Percentiles rank a stretch among this genome's conserved stretches.
Conservation (phyloP, 2,329 filamentous ascomycete species). For the Peltaster fructicola region DNA sequence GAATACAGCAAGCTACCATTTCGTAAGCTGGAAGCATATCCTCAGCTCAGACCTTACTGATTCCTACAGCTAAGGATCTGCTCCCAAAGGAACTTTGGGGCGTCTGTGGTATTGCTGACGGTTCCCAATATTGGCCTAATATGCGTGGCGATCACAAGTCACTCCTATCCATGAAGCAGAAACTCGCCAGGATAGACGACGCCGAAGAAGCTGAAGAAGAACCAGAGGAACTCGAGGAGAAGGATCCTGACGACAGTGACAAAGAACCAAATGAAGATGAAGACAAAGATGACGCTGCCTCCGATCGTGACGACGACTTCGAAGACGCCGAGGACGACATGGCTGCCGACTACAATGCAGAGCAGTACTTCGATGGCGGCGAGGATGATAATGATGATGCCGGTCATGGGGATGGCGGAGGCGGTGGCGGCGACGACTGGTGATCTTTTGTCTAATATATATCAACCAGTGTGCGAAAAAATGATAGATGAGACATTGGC, state of each 20-base stretch:
- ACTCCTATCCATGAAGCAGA: constrained; percentile 8
- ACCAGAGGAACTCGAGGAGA: constrained; percentile 6
- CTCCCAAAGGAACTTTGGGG: constrained; percentile 29
- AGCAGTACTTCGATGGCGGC: constrained; percentile 29
- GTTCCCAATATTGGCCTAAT: constrained; percentile 7
- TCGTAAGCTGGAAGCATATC: no score
- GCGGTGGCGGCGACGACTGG: constrained; percentile 8
- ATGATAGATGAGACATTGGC: no score
- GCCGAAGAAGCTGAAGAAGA: constrained; percentile 5
- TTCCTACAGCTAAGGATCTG: constrained; percentile 32
- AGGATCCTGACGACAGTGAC: constrained; percentile 39
- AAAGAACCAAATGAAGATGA: constrained; percentile 49
- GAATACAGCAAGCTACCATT: constrained; percentile 4
- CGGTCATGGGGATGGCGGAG: no score
- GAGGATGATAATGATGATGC: constrained; percentile 27
- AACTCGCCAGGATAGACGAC: constrained; percentile 10
- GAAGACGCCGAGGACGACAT: constrained; percentile 41
- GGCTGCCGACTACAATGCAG: constrained; percentile 37
- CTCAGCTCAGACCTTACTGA: constrained; percentile 30
- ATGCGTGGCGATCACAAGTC: constrained; percentile 36
- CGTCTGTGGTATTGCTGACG: constrained; percentile 19
- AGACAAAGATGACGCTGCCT: constrained; percentile 12
- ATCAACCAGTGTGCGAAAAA: no score
- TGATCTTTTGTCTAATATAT: no score
- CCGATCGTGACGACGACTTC: constrained; percentile 24